Evolutionary conservation across 2,329 filamentous ascomycete genomes (phyloP).

Genomic region (Helminthosporium solani): DNA sequence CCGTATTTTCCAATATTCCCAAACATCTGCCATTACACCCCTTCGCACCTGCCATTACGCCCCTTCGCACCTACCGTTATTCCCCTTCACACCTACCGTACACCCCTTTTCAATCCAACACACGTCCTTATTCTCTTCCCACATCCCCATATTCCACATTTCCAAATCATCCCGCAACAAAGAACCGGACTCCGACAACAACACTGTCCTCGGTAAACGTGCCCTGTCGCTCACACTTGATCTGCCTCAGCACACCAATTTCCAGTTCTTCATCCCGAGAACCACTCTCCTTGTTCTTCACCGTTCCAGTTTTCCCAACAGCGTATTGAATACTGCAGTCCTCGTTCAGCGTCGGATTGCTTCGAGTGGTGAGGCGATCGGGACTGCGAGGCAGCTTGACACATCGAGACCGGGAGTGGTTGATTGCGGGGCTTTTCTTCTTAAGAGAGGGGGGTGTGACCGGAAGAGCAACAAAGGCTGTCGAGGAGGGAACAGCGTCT

Average conservation of each 20-base stretch:
- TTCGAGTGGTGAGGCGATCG: conserved; percentile 23
- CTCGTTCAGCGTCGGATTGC: conserved; percentile 31
- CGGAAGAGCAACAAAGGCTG: neutral
- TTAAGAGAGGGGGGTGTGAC: neutral
- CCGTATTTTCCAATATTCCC: no score
- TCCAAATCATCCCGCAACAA: conserved; percentile 32
- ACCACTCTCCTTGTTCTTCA: neutral
- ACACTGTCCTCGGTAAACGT: conserved; percentile 45
- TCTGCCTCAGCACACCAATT: conserved; percentile 38
- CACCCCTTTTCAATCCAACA: no score
- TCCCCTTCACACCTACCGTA: no score
- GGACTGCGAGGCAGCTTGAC: conserved; percentile 9
- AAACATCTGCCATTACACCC: no score
- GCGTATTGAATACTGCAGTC: conserved; percentile 42
- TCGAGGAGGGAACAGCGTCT: neutral
- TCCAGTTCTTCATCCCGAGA: conserved; percentile 11
- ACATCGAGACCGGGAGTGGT: neutral
- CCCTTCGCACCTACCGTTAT: no score
- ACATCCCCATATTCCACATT: no score
- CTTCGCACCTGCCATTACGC: no score
- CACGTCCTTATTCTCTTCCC: no score
- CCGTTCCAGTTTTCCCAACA: conserved; percentile 12
- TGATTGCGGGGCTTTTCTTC: conserved; percentile 9
- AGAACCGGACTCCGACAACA: conserved; percentile 46
- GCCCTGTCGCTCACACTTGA: conserved; percentile 42